Evolutionary conservation across 805 yeast genomes (phyloP), one percentile per base, ranked within the genome.

Genomic region (Henningerozyma blattae): DNA sequence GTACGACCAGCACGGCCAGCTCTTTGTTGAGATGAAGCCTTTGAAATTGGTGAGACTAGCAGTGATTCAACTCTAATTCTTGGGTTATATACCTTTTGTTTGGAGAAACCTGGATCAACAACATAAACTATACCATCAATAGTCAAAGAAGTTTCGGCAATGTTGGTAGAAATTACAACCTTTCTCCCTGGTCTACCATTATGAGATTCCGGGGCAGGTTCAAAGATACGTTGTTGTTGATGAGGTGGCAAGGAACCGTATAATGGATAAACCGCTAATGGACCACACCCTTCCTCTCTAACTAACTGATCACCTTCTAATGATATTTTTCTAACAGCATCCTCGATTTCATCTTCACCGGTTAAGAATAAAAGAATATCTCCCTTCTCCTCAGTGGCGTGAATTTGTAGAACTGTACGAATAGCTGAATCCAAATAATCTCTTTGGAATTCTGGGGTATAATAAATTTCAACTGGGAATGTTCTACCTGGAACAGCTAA

Each of bases 1-100:
- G 96, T 89, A 74, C 98, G 89, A 65, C 98, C 98, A 36, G 98
- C 98, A 72, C 98, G 83, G 72, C 98, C 98, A 24, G 97, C 97
- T 61, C 98, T 75, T 61, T 89, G 98, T 61, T 89, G 95, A 1
- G 98, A 95, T 31, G 93, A 78, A 0, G 98, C 98, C 61, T 86
- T 87, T 9, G 97, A 87, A 41, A 91, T 87, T 25, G 97, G 97
- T 7, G 95, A 83, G 4, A 91, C 97, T 34, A 89, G 67, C 46
- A 89, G 66, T 1, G 96, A 85, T 59, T 89, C 96, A 20, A 89
- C 96, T 58, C 98, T 72, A 38, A 89, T 83, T 58, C 96, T 72
- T 33, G 98, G 97, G 55, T 89, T 91, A 62, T 86, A 89, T 37
- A 87, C 95, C 50, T 91, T 89, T 59, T 91, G 96, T 53, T 89